Conservation (phyloP, 2,329 filamentous ascomycete genomes). For the Cercospora zeae-maydis region DNA sequence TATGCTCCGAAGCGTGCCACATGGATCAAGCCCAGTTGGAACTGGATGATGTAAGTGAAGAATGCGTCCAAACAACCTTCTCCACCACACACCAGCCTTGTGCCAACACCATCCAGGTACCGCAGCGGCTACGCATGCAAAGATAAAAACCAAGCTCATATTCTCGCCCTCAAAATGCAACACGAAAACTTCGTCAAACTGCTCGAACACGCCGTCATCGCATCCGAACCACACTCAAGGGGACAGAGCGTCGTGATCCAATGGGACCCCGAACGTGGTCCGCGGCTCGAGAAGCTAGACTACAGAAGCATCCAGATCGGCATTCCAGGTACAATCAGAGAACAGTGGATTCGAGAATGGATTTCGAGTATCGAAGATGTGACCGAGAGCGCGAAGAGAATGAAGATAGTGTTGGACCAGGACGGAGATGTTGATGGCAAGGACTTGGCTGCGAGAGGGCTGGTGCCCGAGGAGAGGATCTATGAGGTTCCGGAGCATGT, state of each 20-base stretch:
- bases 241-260: conserved; percentile 6
- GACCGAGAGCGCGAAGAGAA: conserved; percentile 2
- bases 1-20: conserved; percentile 8
- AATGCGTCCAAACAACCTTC: background rate
- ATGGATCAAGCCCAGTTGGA: conserved; percentile 13
- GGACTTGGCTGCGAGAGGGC: background rate
- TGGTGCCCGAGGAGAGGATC: background rate
- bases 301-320: conserved; percentile 14
- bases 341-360: conserved; percentile 12
- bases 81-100: background rate
- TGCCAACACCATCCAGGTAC: background rate
- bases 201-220: conserved; percentile 6
- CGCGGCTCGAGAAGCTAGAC: conserved; percentile 6
- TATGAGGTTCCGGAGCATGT: conserved; percentile 2
- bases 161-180: conserved; percentile 7
- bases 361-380: conserved; percentile 9
- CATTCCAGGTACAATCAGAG: conserved; percentile 2
- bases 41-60: conserved; percentile 10
- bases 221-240: background rate
- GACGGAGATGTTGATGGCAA: background rate
- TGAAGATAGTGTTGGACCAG: conserved; percentile 9
- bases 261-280: conserved; percentile 14
- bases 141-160: conserved; percentile 10
- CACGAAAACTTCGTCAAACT: conserved; percentile 10
- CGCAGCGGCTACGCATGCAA: conserved; percentile 10